Base-by-base conservation (phyloP, 2,329 filamentous ascomycete species). In the Monosporascus sp. region DNA sequence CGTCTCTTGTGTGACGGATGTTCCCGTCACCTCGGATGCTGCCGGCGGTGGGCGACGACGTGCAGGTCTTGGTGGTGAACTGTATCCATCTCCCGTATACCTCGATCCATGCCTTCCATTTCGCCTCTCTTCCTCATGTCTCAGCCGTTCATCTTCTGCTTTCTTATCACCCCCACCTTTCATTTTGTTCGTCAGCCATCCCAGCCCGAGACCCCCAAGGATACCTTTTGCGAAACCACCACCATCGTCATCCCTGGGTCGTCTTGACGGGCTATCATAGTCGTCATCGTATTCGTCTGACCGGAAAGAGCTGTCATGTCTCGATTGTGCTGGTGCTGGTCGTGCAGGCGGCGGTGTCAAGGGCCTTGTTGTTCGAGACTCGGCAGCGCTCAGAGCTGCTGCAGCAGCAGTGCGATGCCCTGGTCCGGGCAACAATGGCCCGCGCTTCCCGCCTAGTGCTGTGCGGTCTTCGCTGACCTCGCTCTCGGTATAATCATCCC, bases 61-160 rank as follows among this genome's bases (percentile, higher is more conserved):
- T 25, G 69, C 64, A 44, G 69, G 65, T 38, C 69, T 71, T 47
- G 78, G 71, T 0, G 74, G 68, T 2, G 81, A 77, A 17, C 74
- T 72, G 54, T 79, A 75, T 25, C 85, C 85, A 65, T 91, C 88
- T 27, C 83, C 87, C 2, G 87, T 90, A 56, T 82, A 90, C 60
- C 77, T 77, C 22, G 84, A 82, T n/a, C 79, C 76, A 34, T 79
- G 78, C 37, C 80, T 81, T 5, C 88, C 80, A 22, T 83, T 80
- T 50, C 83, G 78, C 58, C 74, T 70, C 39, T 78, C 72, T 31
- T 77, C 76, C 48, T 79, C 78, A 50, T 72, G 71, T 55, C 63
- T 74, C 54, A 72, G 65, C 49, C 72, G 72, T 27, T 76, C 71
- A 59, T 81, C 72, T 66, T 86, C 77, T 9, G 46, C 58, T 65